Evolutionary conservation across 148 eudicot genomes (phyloP).

Genomic region (Silene conica): DNA sequence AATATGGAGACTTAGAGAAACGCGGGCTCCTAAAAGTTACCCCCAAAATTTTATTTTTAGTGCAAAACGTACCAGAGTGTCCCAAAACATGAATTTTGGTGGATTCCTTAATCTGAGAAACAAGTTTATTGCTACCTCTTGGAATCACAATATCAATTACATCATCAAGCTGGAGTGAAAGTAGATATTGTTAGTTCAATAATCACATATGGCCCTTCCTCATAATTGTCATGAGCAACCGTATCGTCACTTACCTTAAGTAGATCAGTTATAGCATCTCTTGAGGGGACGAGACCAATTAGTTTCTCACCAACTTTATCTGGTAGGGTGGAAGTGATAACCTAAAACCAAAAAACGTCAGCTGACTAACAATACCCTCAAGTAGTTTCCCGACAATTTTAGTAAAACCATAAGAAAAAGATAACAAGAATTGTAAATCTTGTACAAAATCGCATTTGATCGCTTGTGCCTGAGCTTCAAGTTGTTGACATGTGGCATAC

Average conservation of each 20-base stretch:
- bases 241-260: constrained; percentile 51
- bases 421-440: no score
- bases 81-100: constrained; percentile 97
- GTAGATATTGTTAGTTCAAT: constrained; percentile 10
- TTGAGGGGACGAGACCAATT: constrained; percentile 81
- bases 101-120: constrained; percentile 86
- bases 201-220: neutral
- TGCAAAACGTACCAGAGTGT: constrained; percentile 61
- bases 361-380: no score
- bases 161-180: constrained; percentile 75
- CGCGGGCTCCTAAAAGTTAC: neutral
- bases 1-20: neutral
- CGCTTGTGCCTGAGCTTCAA: no score
- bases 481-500: no score
- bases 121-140: constrained; percentile 98
- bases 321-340: constrained; percentile 81
- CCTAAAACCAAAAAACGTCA: constrained; percentile 31
- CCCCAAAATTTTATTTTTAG: neutral
- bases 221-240: neutral
- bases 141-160: constrained; percentile 98
- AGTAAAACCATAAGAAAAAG: no score
- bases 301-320: constrained; percentile 68
- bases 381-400: no score
- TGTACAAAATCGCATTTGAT: no score
- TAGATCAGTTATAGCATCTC: constrained; percentile 88